A percentile compares a stretch with the other conserved stretches of the same genome.
Evolutionary conservation across 2,329 filamentous ascomycete species (phyloP).

Genomic region (Truncatella angustata): DNA sequence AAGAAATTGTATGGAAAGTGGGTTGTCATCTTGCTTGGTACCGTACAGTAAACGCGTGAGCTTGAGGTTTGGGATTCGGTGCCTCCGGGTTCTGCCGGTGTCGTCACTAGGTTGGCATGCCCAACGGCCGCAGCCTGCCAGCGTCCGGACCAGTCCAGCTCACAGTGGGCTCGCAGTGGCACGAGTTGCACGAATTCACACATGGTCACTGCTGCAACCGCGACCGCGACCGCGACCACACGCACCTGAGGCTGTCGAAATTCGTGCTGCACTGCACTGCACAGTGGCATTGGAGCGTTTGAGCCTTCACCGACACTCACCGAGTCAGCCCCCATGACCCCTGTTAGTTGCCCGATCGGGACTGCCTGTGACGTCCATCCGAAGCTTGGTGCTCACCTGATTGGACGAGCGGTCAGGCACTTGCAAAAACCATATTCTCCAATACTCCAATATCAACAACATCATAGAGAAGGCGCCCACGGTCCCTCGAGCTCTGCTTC

Average conservation of each 20-base stretch:
- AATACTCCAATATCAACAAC: not conserved
- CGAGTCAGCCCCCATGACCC: not conserved
- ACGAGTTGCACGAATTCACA: not conserved
- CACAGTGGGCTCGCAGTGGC: not conserved
- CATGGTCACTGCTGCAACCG: not conserved
- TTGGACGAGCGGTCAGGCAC: slow-evolving; percentile 3
- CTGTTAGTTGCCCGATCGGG: not conserved
- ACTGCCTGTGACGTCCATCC: not conserved
- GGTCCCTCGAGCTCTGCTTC: not conserved
- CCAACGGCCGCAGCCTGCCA: not conserved
- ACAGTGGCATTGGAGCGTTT: too few relatives aligned
- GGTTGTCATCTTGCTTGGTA: too few relatives aligned
- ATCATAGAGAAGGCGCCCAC: not conserved
- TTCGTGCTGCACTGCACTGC: too few relatives aligned
- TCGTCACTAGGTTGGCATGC: not conserved
- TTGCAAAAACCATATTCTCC: not conserved
- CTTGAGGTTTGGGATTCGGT: not conserved
- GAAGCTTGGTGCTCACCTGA: not conserved
- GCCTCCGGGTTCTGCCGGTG: slow-evolving; percentile 6
- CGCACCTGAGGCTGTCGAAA: not conserved
- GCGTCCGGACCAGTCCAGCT: too few relatives aligned
- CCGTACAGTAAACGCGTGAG: not conserved
- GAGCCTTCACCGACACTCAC: not conserved
- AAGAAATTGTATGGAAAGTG: not conserved
- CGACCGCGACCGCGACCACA: too few relatives aligned